These are phyloP conservation scores for Aspergillus sp. DNA, from an alignment of 2,329 filamentous ascomycete genomes.

Conservation along the genomic window DNA sequence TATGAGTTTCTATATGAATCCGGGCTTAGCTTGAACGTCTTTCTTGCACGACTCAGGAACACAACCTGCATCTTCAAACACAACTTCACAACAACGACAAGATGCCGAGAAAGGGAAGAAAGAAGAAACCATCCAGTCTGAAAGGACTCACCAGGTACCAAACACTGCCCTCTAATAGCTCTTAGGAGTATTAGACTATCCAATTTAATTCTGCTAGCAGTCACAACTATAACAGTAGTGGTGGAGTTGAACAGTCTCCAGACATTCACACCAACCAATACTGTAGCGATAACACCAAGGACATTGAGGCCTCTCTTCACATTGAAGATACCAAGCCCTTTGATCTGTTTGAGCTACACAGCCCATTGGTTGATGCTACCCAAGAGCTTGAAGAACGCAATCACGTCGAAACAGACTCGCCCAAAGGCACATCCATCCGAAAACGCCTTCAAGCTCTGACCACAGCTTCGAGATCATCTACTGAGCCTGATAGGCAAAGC, in stretches of 20 bases:
- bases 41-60: not conserved
- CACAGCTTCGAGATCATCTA: not conserved
- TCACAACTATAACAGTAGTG: not conserved
- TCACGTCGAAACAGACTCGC: not conserved
- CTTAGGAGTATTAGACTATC: not conserved
- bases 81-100: not conserved
- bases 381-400: not conserved
- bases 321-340: conserved; percentile 3
- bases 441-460: conserved; percentile 6
- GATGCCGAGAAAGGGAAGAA: conserved; percentile 3
- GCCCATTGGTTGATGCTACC: not conserved
- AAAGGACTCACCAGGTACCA: conserved; percentile 6
- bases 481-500: not conserved
- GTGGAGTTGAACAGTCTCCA: not conserved
- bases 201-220: not conserved
- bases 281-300: conserved; percentile 3
- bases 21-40: not conserved
- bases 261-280: not conserved
- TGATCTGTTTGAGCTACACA: not conserved
- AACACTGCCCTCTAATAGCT: not conserved
- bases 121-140: not conserved
- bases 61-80: not conserved
- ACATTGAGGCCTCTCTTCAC: conserved; percentile 4
- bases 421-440: not conserved
- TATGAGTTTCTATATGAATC: not conserved